A percentile compares a stretch with the other conserved stretches of the same genome.
Conservation (phyloP, 371 early-diverging fungal genomes). For the Actinomortierella ambigua region DNA sequence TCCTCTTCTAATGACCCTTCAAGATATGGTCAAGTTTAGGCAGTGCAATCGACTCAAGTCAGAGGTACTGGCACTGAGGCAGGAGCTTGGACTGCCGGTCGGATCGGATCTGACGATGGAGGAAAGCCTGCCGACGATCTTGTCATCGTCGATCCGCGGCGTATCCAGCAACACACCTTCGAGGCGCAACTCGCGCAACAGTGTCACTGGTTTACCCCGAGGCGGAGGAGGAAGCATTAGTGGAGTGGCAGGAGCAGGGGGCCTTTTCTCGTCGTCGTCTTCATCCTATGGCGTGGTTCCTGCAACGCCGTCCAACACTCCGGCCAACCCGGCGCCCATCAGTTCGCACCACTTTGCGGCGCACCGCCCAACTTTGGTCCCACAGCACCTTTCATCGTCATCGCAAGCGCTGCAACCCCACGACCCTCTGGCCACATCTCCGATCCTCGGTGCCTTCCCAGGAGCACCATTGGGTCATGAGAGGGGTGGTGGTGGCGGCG, state of each 20-base stretch:
- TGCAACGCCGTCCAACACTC: slow-evolving; percentile 42
- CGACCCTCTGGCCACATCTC: slow-evolving; percentile 22
- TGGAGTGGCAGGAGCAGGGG: too few species aligned
- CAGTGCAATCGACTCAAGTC: slow-evolving; percentile 73
- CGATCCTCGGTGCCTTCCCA: slow-evolving; percentile 27
- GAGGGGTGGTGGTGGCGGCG: slow-evolving; percentile 11
- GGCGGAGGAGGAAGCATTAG: background rate
- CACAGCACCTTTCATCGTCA: background rate
- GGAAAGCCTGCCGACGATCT: slow-evolving; percentile 40
- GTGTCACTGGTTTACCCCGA: slow-evolving; percentile 23
- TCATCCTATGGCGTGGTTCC: slow-evolving; percentile 25
- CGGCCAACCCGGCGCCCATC: slow-evolving; percentile 41
- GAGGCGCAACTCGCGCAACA: slow-evolving; percentile 33
- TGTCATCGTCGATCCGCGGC: slow-evolving; percentile 32
- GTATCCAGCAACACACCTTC: too few species aligned
- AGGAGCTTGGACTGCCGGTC: slow-evolving; percentile 59
- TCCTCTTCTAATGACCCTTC: background rate
- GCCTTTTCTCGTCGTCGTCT: too few species aligned
- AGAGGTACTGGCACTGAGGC: slow-evolving; percentile 72
- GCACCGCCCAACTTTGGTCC: slow-evolving; percentile 29
- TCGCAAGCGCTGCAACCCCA: background rate
- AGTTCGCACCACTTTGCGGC: slow-evolving; percentile 25
- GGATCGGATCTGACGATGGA: slow-evolving; percentile 62
- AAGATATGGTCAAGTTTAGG: slow-evolving; percentile 66
- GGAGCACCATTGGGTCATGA: slow-evolving; percentile 9